Base-by-base conservation (phyloP, 2,329 filamentous ascomycete species). In the Mollisia scopiformis region DNA sequence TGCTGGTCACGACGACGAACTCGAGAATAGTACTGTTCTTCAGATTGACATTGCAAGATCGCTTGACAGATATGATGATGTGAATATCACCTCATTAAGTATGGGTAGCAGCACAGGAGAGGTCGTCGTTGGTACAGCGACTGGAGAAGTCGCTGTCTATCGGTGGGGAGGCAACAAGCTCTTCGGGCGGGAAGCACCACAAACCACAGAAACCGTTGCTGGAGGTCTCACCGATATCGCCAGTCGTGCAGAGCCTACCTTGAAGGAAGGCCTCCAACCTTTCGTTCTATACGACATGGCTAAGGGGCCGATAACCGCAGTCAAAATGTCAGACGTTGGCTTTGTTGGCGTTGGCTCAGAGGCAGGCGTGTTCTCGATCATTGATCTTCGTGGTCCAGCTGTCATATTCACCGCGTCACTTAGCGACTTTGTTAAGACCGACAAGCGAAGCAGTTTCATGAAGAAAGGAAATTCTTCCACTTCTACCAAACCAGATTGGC, bases 301-400 rank as follows among this genome's bases (percentile, higher is more conserved):
- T 73, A 88, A 93, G 71, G 95, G 93, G 0, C 81, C 91, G 1
- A 87, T 97, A 31, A 93, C 87, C 23, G 90, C 89, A 1, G 72
- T 96, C 37, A 89, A 91, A 60, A 86, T 95, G 58, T 95, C 93
- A n/a, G 92, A 97, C 74, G 88, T 98, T 13, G 95, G 95, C 0
- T 99, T 99, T 72, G 86, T 96, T 11, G 93, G 89, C 11, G 88
- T 90, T 30, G 95, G 93, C 0, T 97, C 93, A 10, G 90, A 96
- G 74, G 86, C 87, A 39, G 95, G 95, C 2, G 87, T 87, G 65
- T 76, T 99, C 37, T 89, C 86, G 8, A 84, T 99, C 37, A 85
- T 98, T 55, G 95, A 99, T 74, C 81, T 99, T 63, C 88, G 95
- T 60, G 94, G 93, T 0, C 95, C 95, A 21, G 82, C 88, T 0